Evolutionary conservation across 345 rosid genomes (phyloP).

Genomic region (Pseudoturritis turrita): DNA sequence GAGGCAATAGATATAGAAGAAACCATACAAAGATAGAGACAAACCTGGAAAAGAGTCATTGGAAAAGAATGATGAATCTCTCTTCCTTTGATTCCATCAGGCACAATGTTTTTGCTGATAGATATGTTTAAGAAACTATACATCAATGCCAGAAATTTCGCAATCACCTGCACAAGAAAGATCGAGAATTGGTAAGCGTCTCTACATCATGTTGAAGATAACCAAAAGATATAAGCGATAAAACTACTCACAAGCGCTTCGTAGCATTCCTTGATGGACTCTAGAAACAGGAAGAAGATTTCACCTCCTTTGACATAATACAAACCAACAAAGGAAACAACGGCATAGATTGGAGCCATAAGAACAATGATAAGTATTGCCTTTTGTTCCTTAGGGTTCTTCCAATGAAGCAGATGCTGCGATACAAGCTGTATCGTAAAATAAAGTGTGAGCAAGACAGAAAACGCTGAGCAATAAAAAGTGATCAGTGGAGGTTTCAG

Average conservation of each 20-base stretch:
- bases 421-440: conserved; percentile 78
- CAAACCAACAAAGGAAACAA: conserved; percentile 68
- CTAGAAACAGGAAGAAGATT: conserved; percentile 71
- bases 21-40: not conserved
- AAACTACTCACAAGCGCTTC: conserved; percentile 74
- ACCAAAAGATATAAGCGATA: not conserved
- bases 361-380: conserved; percentile 80
- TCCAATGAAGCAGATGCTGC: conserved; percentile 88
- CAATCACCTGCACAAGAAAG: conserved; percentile 60
- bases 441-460: conserved; percentile 58
- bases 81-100: conserved; percentile 90
- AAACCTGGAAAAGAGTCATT: conserved; percentile 91
- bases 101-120: conserved; percentile 70
- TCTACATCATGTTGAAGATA: not conserved
- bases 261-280: conserved; percentile 87
- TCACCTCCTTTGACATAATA: conserved; percentile 75
- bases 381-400: conserved; percentile 93
- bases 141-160: conserved; percentile 90
- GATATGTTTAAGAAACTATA: conserved; percentile 88
- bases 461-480: conserved; percentile 52
- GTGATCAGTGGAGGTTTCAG: conserved; percentile 64
- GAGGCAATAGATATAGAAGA: not conserved
- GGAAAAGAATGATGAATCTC: conserved; percentile 93
- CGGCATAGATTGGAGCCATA: conserved; percentile 91
- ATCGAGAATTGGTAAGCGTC: not conserved